phyloP scores from a whole-genome alignment of 805 yeast species.

The Ogataea paraovalis region DNA sequence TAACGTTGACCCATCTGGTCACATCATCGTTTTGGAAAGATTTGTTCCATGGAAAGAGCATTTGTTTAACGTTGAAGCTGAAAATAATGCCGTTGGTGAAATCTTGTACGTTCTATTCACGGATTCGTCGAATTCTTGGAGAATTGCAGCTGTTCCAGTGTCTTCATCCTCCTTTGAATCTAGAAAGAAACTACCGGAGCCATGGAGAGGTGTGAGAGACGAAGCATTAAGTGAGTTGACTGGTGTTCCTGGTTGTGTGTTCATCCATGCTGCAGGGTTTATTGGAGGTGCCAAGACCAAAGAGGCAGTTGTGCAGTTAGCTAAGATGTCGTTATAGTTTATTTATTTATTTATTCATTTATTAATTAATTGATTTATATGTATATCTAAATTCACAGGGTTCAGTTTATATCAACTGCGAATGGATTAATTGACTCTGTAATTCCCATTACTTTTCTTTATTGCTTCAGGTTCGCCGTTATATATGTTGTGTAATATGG shows the following conservation, averaged over 20 bases:
- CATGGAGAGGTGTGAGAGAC: slow-evolving; percentile 95
- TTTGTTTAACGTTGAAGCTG: slow-evolving; percentile 67
- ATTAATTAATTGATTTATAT: neutral
- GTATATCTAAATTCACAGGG: neutral
- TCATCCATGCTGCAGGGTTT: slow-evolving; percentile 95
- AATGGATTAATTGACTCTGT: too few species aligned
- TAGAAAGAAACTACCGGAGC: slow-evolving; percentile 83
- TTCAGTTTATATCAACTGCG: too few species aligned
- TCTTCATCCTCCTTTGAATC: slow-evolving; percentile 73
- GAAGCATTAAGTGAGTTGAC: slow-evolving; percentile 66
- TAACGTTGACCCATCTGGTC: slow-evolving; percentile 63
- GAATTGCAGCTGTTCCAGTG: slow-evolving; percentile 91
- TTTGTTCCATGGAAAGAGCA: slow-evolving; percentile 97
- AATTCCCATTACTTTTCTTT: too few species aligned
- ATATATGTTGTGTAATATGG: too few species aligned
- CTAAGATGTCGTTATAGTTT: slow-evolving; percentile 33
- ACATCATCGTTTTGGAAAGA: slow-evolving; percentile 65
- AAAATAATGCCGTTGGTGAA: slow-evolving; percentile 47
- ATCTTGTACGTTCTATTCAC: slow-evolving; percentile 76
- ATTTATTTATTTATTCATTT: neutral
- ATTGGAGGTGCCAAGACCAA: slow-evolving; percentile 88
- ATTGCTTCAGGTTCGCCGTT: too few species aligned
- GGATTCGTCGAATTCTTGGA: slow-evolving; percentile 70
- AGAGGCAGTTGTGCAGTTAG: slow-evolving; percentile 76
- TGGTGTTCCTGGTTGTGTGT: slow-evolving; percentile 85